Evolutionary conservation across 2,329 filamentous ascomycete genomes (phyloP), one percentile per base, ranked within the genome.

Genomic region (Apiospora kogelbergensis): DNA sequence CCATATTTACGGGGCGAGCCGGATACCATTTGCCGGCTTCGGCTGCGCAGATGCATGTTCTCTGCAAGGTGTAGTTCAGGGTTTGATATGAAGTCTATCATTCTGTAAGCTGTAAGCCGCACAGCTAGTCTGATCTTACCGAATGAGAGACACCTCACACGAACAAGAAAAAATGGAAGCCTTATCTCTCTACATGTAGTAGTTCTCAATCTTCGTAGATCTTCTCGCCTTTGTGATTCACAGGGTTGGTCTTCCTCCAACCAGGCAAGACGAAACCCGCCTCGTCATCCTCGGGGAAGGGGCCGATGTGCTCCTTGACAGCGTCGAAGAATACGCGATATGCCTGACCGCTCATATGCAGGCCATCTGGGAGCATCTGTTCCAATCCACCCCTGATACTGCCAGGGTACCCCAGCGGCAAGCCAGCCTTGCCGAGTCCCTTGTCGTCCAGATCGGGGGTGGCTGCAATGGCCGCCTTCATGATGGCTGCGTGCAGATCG

Each of bases 401-500:
- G 68, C 83, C 82, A 72, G 81, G 82, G 33, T 86, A 84, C 2
- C 87, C 87, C 41, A 89, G 81, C 74, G 80, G 79, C 20, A 82
- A 81, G 6, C 80, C 82, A 63, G 79, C 73, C 65, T 72, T 82
- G 67, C 89, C 85, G 76, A 60, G 68, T 5, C 79, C 82, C 53
- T 79, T 72, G 46, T 71, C 81, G 67, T 89, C 85, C 75, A 90
- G 91, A 65, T 85, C 81, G 73, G 78, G 88, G 77, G 80, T 88
- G 80, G 80, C 88, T 78, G 78, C 85, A 78, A 80, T 88, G 82
- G 79, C 95, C 86, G 88, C 84, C 68, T 88, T 84, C 90, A 97
- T 93, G 74, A 98, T 86, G 0, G 89, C 89, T 70, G 88, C 86
- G 89, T 93, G 97, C 1, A 98, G 85, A 79, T 98, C 93, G 26